Base-by-base conservation (phyloP, 495 filamentous ascomycete genomes). In the Aspergillus ellipticus region DNA sequence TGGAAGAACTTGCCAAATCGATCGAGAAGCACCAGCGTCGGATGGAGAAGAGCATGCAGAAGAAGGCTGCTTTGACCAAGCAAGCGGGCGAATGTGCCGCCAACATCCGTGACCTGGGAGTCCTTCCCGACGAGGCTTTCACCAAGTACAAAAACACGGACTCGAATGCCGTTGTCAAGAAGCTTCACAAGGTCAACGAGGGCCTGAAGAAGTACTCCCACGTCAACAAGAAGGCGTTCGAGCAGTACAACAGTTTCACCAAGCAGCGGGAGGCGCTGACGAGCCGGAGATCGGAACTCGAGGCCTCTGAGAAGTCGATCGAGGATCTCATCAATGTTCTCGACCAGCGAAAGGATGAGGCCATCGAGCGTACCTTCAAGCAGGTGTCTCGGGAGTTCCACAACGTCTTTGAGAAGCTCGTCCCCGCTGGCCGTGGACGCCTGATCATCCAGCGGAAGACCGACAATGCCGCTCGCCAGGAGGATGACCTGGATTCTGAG, bases 151-250 rank as follows among this genome's bases (percentile, higher is more conserved):
- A 89, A 62, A 87, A 84, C 63, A 83, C 86, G 43, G 85, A 89
- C 57, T 83, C 86, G 21, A 91, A 96, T 58, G 79, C 79, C 31
- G 87, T 96, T 21, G 85, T 90, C n/a, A 85, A 87, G 61, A 86
- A 87, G 20, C 83, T 98, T 7, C 88, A 94, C 71, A 96, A 94
- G 68, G 89, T 93, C 69, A 96, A 96, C 63, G 90, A 96, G 55
- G 82, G 86, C 0, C 79, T 99, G 42, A 97, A 97, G 74, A 96
- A 97, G 66, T 97, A 92, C 76, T 88, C 88, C 31, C 89, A 96
- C 63, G 90, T 99, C 66, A 99, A 99, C 81, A 99, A 97, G 75
- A 99, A 99, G 70, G 94, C 94, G 0, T 96, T 97, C 59, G 95
- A 99, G 70, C 94, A 99, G 70, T 97, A 97, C 79, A 93, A 91